Base-by-base conservation (phyloP, 2,329 filamentous ascomycete genomes). In the Biscogniauxia mediterranea region DNA sequence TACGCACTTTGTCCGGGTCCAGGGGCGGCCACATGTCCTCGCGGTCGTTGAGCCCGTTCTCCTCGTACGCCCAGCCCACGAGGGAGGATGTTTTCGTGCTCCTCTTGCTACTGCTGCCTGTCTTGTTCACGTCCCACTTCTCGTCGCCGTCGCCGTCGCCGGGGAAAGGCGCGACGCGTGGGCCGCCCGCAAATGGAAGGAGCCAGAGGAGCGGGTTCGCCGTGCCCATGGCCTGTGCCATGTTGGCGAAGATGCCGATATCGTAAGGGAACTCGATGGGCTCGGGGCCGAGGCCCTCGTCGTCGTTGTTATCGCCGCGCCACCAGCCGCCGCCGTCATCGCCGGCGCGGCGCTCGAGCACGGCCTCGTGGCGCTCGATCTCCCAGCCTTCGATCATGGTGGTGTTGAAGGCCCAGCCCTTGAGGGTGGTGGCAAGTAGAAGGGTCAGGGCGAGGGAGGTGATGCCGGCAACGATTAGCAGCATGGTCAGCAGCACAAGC, bases 311-410 rank as follows among this genome's bases (percentile, higher is more conserved):
- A n/a, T 64, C 65, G 54, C 64, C 65, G 19, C 78, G 57, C 79
- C 75, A 52, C 81, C 76, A 68, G 20, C 65, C 64, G 11, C 68
- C 70, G 26, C 76, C 73, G 7, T 75, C 76, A 38, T 75, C 74
- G 8, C 77, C 76, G 54, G 69, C 68, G 5, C 80, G 77, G 28
- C 83, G 78, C 21, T 79, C 76, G 23, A 87, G 75, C 1, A 87
- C 73, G 8, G 83, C 79, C 64, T 86, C 83, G 74, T 90, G 87
- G 0, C 86, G 80, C 66, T 89, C 86, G 54, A 86, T 74, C 71
- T 90, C 90, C 90, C 90, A 94, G 63, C 83, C 82, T 76, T 96
- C 92, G 69, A 96, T 95, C 73, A 90, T 92, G 23, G 90, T 94
- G 17, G 83, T 86, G 76, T 93, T 93, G 63, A 88, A 80, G 3